These are phyloP conservation scores for Ilex aquifolium DNA, from an alignment of 257 asterid genomes.

Conservation along the genomic window DNA sequence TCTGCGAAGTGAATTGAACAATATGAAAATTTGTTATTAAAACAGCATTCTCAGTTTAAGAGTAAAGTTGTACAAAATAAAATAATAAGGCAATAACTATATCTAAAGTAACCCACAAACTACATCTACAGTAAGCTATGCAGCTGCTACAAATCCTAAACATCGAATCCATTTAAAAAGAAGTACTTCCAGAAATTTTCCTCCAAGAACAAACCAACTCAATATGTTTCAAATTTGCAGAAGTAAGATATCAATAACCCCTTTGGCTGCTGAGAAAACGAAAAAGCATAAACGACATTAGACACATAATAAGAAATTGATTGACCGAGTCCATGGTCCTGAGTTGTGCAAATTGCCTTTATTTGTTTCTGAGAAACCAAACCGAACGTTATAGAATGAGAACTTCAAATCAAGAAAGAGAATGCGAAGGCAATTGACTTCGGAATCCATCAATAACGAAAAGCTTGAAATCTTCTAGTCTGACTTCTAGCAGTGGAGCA, in stretches of 20 bases:
- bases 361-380: no score
- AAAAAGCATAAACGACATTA: no score
- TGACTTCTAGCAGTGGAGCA: slow-evolving; percentile 80
- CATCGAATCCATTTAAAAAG: neutral
- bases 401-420: no score
- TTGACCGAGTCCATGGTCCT: no score
- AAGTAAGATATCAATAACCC: neutral
- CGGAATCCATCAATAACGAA: slow-evolving; percentile 81
- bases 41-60: no score
- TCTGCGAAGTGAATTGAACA: slow-evolving; percentile 59
- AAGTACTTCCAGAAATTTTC: neutral
- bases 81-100: slow-evolving; percentile 4
- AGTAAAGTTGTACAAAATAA: no score
- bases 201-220: no score
- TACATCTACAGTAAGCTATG: slow-evolving; percentile 2
- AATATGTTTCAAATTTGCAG: neutral
- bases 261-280: no score
- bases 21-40: neutral
- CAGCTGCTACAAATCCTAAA: neutral
- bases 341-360: no score
- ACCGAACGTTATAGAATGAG: no score
- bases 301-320: no score
- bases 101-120: slow-evolving; percentile 8
- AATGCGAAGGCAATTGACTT: no score
- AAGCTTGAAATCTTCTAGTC: slow-evolving; percentile 90